phyloP scores from a whole-genome alignment of 768 basidiomycete genomes.

The Agrocybe pediades region DNA sequence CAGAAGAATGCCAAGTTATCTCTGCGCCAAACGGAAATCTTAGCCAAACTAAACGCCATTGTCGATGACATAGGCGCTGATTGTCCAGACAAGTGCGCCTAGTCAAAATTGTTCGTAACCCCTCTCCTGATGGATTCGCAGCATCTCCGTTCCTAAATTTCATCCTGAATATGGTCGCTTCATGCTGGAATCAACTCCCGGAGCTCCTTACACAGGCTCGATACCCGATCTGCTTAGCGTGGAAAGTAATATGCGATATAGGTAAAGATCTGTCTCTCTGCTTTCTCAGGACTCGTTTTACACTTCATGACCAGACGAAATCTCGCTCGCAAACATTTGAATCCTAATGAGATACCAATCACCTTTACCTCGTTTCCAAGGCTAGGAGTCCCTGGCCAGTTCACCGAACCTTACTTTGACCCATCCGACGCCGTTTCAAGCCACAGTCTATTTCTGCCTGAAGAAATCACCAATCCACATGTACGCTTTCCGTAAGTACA shows the following conservation, averaged over 20 bases:
- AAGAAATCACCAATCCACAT: conserved; percentile 96
- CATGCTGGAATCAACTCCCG: conserved; percentile 98
- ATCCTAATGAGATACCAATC: conserved; percentile 84
- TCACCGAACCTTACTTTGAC: conserved; percentile 87
- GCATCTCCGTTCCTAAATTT: conserved; percentile 81
- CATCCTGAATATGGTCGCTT: conserved; percentile 98
- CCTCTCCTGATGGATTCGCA: conserved; percentile 25
- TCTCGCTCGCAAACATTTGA: conserved; percentile 82
- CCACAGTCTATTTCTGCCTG: conserved; percentile 91
- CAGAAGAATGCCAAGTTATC: conserved; percentile 84
- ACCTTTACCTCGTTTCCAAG: conserved; percentile 96
- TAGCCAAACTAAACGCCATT: conserved; percentile 72
- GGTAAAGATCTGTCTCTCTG: conserved; percentile 41
- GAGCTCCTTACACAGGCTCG: conserved; percentile 89
- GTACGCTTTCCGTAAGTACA: conserved; percentile 92
- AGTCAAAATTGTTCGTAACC: not conserved
- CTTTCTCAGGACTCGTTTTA: conserved; percentile 1
- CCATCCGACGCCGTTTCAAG: conserved; percentile 81
- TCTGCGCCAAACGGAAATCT: conserved; percentile 93
- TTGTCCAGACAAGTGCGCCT: conserved; percentile 59
- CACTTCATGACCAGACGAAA: conserved; percentile 57
- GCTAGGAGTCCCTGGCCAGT: conserved; percentile 84
- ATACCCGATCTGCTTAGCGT: conserved; percentile 87
- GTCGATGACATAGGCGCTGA: conserved; percentile 66
- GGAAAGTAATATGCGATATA: conserved; percentile 92